Conservation (phyloP, 441 rosid genomes). For the Syzygium syzygioides region DNA sequence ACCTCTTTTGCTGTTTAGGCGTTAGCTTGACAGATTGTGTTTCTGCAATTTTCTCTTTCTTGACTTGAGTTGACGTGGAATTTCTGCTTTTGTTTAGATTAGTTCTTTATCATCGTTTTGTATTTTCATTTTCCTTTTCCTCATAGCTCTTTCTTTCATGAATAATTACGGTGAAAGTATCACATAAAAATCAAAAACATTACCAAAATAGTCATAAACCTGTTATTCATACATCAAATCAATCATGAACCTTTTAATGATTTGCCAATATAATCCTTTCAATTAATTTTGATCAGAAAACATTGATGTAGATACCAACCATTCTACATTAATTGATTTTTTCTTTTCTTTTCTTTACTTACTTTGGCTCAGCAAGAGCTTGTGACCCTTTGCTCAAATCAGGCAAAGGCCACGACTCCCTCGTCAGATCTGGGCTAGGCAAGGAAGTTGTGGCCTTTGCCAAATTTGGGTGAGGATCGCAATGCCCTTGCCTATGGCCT, state of each 20-base stretch:
- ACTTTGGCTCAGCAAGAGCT: background rate
- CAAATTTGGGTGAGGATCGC: no score
- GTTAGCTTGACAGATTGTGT: background rate
- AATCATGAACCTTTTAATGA: fast-evolving
- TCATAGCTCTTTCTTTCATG: fast-evolving
- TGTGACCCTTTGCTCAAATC: fast-evolving
- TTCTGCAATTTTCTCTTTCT: background rate
- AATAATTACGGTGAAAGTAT: background rate
- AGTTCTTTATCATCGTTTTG: background rate
- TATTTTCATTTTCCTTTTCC: background rate
- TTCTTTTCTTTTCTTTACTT: background rate
- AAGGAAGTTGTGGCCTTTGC: no score
- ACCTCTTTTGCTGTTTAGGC: background rate
- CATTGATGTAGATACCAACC: fast-evolving
- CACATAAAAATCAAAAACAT: background rate
- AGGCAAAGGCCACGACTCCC: fast-evolving
- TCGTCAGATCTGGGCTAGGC: fast-evolving
- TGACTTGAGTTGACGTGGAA: background rate
- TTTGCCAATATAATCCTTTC: fast-evolving
- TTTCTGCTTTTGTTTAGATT: background rate
- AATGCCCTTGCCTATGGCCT: no score
- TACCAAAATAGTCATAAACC: fast-evolving
- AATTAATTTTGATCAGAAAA: fast-evolving
- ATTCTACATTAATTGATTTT: background rate
- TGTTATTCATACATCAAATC: fast-evolving